Evolutionary conservation across 2,329 filamentous ascomycete genomes (phyloP), one percentile per base, ranked within the genome.

Genomic region (Dryadomyces quercus-mongolicae): DNA sequence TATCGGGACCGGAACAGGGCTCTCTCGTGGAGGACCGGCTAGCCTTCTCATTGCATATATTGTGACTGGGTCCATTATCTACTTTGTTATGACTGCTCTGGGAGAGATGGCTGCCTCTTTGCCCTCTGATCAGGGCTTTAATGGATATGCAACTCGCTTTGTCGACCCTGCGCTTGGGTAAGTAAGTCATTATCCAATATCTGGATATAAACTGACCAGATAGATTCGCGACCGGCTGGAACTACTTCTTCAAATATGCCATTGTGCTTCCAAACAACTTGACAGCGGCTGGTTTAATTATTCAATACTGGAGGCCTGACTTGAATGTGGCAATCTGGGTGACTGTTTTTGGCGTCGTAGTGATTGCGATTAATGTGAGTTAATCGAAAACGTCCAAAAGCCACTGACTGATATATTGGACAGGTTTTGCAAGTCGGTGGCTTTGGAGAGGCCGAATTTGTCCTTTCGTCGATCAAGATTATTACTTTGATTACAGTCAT

Each of bases 71-170:
- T 56, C 62, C 55, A 79, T 84, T 54, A 62, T 67, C 56, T 85
- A 80, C 65, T 66, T 84, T 22, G 81, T 85, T 56, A 84, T 85
- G 80, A 77, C 77, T 53, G 79, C 78, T 46, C 74, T 85, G n/a
- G 81, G 81, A 51, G 82, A 86, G 62, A 85, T 85, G 81, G 81
- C 81, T 22, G 74, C 82, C 44, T 85, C 78, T 77, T 66, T 85
- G 36, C 82, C 82, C 16, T 68, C 80, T 55, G 73, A 77, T 54
- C 78, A 78, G 62, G 80, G 80, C 56, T 85, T 85, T 63, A 78
- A 80, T 47, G 80, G 80, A 59, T 85, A 84, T 59, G 81, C 81
- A 21, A 72, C 76, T 46, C 74, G 82, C 51, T 85, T 83, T 67
- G 76, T 76, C 59, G 82, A 85, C 62, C 63, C 64, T 18, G 63